Evolutionary conservation across 1,284 basidiomycete genomes (phyloP), one percentile per base, ranked within the genome.

Genomic region (Tylopilus sp.): DNA sequence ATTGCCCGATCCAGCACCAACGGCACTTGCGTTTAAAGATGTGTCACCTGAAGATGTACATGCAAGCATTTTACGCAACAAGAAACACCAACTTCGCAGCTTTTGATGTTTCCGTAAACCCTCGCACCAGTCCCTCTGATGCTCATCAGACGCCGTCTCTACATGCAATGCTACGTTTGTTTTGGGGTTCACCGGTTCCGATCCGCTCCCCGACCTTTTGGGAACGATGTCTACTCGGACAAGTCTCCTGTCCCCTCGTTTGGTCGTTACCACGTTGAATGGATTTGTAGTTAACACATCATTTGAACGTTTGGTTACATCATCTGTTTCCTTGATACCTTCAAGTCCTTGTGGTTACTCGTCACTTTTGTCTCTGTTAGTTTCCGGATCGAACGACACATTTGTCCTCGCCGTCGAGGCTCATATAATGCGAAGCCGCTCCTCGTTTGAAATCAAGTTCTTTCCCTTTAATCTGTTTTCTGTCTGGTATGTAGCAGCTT

Each of bases 221-320:
- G 64, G 59, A 47, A 60, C 51, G 25, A 44, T 21, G 54, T 67
- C 59, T 49, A 48, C 55, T 56, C 37, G 59, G 69, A 64, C 57
- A 51, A 55, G 57, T 52, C 55, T 63, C 57, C 72, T 58, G 64
- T 74, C 71, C 72, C 49, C 63, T 75, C 74, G 26, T 75, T 74
- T 67, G 54, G 67, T 61, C 48, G 47, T 49, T 54, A 51, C 44
- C 44, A 52, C 26, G 21, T 49, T 46, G 43, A 46, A 49, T 60
- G 54, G 44, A 55, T 52, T 50, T 64, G 61, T 68, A 53, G 48
- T 64, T 55, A 64, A 45, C 40, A 35, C 11, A 33, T 23, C 53
- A 60, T 55, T 61, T 60, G 49, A 56, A 35, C 37, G 51, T 18
- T 48, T 42, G 46, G 25, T 50, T 49, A 36, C 43, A 31, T 40